Conservation (phyloP, 2,329 filamentous ascomycete genomes). For the Epichloe brachyelytri region DNA sequence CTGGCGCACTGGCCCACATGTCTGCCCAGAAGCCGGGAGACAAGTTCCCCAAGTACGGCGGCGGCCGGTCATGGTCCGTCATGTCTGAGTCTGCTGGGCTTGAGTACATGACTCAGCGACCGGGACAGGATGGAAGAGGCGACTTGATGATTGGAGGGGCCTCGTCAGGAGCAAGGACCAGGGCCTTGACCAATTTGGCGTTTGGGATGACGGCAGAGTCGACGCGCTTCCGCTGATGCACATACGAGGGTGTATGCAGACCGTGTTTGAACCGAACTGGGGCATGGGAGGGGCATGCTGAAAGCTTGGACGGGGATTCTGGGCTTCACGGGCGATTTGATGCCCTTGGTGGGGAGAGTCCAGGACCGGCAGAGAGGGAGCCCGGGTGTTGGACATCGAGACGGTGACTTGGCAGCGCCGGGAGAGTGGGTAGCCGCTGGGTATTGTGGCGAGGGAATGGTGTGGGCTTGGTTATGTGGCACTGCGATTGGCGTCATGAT, state of each 20-base stretch:
- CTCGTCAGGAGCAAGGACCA: conserved; percentile 28
- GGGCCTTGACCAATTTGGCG: conserved; percentile 33
- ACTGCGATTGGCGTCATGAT: conserved; percentile 34
- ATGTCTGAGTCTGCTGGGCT: conserved; percentile 29
- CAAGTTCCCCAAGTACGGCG: conserved; percentile 17
- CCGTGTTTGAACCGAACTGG: conserved; percentile 28
- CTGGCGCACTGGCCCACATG: conserved; percentile 35
- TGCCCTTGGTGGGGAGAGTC: conserved; percentile 38
- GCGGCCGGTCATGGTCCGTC: conserved; percentile 36
- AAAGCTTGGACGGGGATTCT: conserved; percentile 38
- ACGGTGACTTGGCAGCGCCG: background rate
- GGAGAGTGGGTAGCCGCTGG: conserved; percentile 41
- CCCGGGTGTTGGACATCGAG: background rate
- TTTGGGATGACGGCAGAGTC: conserved; percentile 30
- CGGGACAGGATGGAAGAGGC: conserved; percentile 19
- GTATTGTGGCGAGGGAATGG: conserved; percentile 40
- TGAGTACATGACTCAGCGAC: conserved; percentile 39
- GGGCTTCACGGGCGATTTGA: conserved; percentile 31
- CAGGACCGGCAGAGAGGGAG: conserved; percentile 13
- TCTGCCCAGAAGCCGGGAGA: conserved; percentile 31
- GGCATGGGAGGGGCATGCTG: conserved; percentile 19
- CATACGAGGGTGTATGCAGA: conserved; percentile 28
- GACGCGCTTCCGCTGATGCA: conserved; percentile 27
- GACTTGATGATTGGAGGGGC: conserved; percentile 44
- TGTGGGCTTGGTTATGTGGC: conserved; percentile 38